These are phyloP conservation scores for Salvia sclarea DNA, from an alignment of 305 asterid species.

Conservation along the genomic window DNA sequence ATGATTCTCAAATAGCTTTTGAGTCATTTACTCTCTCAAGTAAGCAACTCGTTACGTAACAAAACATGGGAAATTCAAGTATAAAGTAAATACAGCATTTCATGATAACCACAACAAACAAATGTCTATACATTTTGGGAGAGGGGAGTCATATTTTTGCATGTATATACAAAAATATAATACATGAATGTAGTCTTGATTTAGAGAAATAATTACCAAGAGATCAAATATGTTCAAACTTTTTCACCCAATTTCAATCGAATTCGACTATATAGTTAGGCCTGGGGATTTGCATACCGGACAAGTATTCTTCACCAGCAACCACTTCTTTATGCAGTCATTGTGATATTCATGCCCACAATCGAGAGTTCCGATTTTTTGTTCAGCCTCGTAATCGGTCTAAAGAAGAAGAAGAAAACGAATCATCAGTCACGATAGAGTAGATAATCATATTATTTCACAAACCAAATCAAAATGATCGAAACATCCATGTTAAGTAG, in stretches of 20 bases:
- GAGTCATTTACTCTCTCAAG: no score
- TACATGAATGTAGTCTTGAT: conserved; percentile 25
- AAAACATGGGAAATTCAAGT: background rate
- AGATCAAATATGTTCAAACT: conserved; percentile 4
- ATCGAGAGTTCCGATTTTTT: conserved; percentile 48
- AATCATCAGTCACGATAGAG: no score
- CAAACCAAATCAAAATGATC: background rate
- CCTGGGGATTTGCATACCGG: conserved; percentile 71
- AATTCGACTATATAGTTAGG: conserved; percentile 6
- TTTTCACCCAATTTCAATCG: no score
- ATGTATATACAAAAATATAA: conserved; percentile 43
- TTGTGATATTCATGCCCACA: conserved; percentile 73
- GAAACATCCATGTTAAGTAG: no score
- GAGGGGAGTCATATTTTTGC: conserved; percentile 23
- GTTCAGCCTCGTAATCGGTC: conserved; percentile 47
- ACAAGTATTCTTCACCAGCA: conserved; percentile 57
- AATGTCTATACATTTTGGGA: conserved; percentile 42
- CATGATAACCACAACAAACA: conserved; percentile 26
- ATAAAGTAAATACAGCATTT: background rate
- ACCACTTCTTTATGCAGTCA: conserved; percentile 68
- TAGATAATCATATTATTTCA: background rate
- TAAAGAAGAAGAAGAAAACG: conserved; percentile 32
- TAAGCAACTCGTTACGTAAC: no score
- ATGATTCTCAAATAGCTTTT: no score
- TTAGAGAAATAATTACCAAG: conserved; percentile 3